Conservation (phyloP, 345 rosid species). For the Raphanus raphanistrum region DNA sequence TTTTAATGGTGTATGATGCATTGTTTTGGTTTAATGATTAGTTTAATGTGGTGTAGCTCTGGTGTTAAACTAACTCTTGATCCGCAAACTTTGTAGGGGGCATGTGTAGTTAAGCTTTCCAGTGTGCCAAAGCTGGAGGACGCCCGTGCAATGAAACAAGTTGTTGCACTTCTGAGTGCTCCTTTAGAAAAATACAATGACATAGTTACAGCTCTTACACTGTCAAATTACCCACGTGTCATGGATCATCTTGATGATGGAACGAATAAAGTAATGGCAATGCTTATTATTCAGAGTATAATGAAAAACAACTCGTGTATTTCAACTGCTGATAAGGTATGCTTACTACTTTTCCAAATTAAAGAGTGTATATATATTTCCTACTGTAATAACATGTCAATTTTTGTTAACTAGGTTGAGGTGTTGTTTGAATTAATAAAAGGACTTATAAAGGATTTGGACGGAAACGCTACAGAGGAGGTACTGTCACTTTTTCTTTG, state of each 20-base stretch:
- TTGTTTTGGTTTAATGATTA: slow-evolving; percentile 11
- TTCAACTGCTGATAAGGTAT: slow-evolving; percentile 75
- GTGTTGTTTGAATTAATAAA: slow-evolving; percentile 76
- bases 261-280: slow-evolving; percentile 88
- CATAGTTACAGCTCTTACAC: slow-evolving; percentile 72
- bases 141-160: slow-evolving; percentile 77
- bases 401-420: slow-evolving; percentile 62
- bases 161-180: slow-evolving; percentile 90
- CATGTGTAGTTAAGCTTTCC: slow-evolving; percentile 73
- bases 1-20: slow-evolving; percentile 1
- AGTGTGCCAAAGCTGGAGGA: slow-evolving; percentile 71
- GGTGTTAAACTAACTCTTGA: slow-evolving; percentile 15
- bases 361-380: neutral
- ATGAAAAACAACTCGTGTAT: slow-evolving; percentile 76
- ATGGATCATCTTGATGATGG: slow-evolving; percentile 84
- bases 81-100: slow-evolving; percentile 51
- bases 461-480: slow-evolving; percentile 62
- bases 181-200: slow-evolving; percentile 89
- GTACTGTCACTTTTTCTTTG: slow-evolving; percentile 35
- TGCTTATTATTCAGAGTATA: slow-evolving; percentile 82
- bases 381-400: slow-evolving; percentile 21
- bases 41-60: neutral
- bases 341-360: slow-evolving; percentile 21
- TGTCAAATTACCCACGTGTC: slow-evolving; percentile 86
- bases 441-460: slow-evolving; percentile 88